Conservation (phyloP, 2,329 filamentous ascomycete genomes). For the Aureobasidium musti region DNA sequence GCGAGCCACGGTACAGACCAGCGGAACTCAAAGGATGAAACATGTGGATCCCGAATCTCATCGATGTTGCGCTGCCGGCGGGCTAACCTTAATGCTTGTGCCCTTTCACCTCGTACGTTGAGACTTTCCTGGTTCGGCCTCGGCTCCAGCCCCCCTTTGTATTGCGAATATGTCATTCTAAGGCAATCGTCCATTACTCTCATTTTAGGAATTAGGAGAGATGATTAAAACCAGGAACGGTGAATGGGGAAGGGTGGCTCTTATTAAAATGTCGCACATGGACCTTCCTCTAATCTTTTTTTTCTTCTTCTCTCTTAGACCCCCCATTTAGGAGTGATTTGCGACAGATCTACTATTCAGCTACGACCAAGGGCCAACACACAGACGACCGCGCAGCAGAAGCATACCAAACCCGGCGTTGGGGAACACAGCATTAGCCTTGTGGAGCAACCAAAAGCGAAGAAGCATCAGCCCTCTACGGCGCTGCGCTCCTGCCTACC, state of each 20-base stretch:
- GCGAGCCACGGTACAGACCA: slow-evolving; percentile 19
- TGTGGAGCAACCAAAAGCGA: slow-evolving; percentile 11
- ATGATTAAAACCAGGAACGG: slow-evolving; percentile 19
- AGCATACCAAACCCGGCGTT: slow-evolving; percentile 10
- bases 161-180: slow-evolving; percentile 21
- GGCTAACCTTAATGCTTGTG: not conserved
- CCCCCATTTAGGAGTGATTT: not conserved
- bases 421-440: slow-evolving; percentile 21
- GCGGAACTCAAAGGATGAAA: slow-evolving; percentile 11
- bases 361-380: slow-evolving; percentile 9
- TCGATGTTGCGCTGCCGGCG: slow-evolving; percentile 3
- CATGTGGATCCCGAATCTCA: slow-evolving; percentile 16
- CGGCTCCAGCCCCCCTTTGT: slow-evolving; percentile 19
- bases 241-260: not conserved
- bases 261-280: slow-evolving; percentile 7
- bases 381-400: slow-evolving; percentile 26
- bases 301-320: not conserved
- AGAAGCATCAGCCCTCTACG: slow-evolving; percentile 4
- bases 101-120: not conserved
- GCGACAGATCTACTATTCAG: not conserved
- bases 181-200: not conserved
- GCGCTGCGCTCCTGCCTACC: slow-evolving; percentile 14
- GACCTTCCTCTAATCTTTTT: not conserved
- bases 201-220: not conserved
- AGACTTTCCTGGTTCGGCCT: slow-evolving; percentile 8